Evolutionary conservation across 2,329 filamentous ascomycete species (phyloP).

Genomic region (Colletotrichum paranaense): DNA sequence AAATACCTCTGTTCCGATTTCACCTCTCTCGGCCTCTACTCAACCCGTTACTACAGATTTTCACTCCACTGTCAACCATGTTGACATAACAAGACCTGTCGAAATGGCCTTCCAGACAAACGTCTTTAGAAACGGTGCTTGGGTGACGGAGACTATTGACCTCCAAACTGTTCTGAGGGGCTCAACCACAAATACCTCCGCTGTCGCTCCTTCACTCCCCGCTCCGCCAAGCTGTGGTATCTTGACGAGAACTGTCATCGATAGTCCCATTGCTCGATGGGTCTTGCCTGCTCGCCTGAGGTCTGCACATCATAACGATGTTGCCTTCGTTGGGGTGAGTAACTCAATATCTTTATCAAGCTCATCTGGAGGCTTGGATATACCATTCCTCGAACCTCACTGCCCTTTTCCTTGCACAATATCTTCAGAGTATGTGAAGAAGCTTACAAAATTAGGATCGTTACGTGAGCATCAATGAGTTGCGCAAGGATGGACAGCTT

Average conservation of each 20-base stretch:
- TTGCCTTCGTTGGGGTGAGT: slow-evolving; percentile 85
- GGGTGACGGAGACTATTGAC: slow-evolving; percentile 65
- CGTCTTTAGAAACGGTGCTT: slow-evolving; percentile 64
- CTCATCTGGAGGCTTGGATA: neutral
- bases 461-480: slow-evolving; percentile 83
- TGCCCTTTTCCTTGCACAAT: neutral
- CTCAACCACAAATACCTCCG: slow-evolving; percentile 42
- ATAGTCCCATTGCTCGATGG: slow-evolving; percentile 79
- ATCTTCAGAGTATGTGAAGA: neutral
- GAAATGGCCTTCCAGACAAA: slow-evolving; percentile 59
- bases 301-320: slow-evolving; percentile 77
- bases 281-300: slow-evolving; percentile 85
- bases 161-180: slow-evolving; percentile 55
- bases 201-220: slow-evolving; percentile 44
- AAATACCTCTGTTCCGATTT: neutral
- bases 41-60: neutral
- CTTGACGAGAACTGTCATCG: slow-evolving; percentile 81
- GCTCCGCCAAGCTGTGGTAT: slow-evolving; percentile 72
- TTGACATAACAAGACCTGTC: slow-evolving; percentile 9
- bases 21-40: neutral
- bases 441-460: slow-evolving; percentile 67
- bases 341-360: slow-evolving; percentile 9
- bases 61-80: slow-evolving; percentile 17
- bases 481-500: slow-evolving; percentile 75
- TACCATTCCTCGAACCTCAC: slow-evolving; percentile 13